phyloP scores from a whole-genome alignment of 1,284 basidiomycete species.

The Microbotryum violaceum region DNA sequence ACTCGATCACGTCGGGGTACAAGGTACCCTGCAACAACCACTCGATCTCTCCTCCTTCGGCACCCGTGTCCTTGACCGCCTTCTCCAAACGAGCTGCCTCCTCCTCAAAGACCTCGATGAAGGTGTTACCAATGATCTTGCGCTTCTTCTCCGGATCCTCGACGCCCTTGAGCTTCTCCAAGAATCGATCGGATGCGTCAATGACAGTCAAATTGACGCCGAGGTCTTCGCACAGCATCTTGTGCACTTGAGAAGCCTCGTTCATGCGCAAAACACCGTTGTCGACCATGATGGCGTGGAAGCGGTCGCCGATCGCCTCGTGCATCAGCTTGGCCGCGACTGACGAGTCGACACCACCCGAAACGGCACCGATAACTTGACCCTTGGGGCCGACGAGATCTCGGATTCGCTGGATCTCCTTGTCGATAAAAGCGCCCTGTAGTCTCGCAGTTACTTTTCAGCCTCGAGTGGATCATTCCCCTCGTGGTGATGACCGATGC shows the following conservation, averaged over 20 bases:
- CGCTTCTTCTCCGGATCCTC: conserved; percentile 97
- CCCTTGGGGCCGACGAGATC: conserved; percentile 92
- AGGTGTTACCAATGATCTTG: conserved; percentile 98
- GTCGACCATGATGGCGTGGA: conserved; percentile 99
- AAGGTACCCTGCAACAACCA: conserved; percentile 98
- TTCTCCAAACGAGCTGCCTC: conserved; percentile 87
- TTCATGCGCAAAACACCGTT: conserved; percentile 92
- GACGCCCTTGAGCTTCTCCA: conserved; percentile 77
- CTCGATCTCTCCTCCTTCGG: conserved; percentile 68
- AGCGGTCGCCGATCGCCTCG: conserved; percentile 95
- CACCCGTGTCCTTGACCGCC: conserved; percentile 55
- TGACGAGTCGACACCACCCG: conserved; percentile 94
- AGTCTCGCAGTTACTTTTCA: neutral
- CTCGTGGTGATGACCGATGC: neutral
- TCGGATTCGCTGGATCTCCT: conserved; percentile 89
- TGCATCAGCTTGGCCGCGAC: conserved; percentile 99
- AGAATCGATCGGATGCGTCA: conserved; percentile 90
- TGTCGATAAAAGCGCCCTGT: conserved; percentile 94
- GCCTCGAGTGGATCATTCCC: neutral
- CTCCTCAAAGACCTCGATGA: conserved; percentile 94
- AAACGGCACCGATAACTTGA: conserved; percentile 95
- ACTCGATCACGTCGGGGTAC: conserved; percentile 99
- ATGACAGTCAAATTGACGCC: conserved; percentile 95
- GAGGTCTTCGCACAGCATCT: conserved; percentile 87
- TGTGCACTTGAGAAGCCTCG: conserved; percentile 87